Evolutionary conservation across 805 yeast species (phyloP).

Genomic region (Myxozyma melibiosi): DNA sequence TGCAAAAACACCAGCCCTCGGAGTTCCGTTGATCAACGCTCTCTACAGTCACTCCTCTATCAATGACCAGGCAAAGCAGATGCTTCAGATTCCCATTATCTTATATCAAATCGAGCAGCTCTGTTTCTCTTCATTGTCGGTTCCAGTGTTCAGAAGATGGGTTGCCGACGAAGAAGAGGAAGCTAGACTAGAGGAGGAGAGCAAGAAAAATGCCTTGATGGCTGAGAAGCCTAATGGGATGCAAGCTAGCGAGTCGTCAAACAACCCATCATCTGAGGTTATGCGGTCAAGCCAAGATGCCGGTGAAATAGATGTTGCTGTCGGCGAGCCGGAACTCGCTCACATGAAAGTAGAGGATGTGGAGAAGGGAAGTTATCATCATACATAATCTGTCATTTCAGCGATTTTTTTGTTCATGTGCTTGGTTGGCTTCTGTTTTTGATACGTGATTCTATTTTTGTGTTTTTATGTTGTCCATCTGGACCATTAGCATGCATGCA

Average conservation of each 20-base stretch:
- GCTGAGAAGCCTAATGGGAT: not conserved
- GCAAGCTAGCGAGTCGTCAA: conserved; percentile 2
- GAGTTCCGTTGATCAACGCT: conserved; percentile 76
- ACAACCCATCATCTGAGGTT: too few relatives aligned
- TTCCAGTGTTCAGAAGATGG: conserved; percentile 72
- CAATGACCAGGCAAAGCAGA: conserved; percentile 54
- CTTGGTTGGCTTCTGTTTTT: too few relatives aligned
- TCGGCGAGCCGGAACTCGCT: too few relatives aligned
- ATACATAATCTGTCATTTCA: too few relatives aligned
- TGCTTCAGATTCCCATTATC: conserved; percentile 79
- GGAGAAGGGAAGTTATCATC: too few relatives aligned
- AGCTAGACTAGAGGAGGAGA: conserved; percentile 1
- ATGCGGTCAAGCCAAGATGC: too few relatives aligned
- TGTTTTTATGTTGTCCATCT: too few relatives aligned
- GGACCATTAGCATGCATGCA: too few relatives aligned
- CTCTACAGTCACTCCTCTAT: conserved; percentile 62
- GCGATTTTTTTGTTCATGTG: too few relatives aligned
- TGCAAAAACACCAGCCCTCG: conserved; percentile 90
- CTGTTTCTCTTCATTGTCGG: conserved; percentile 73
- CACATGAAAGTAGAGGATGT: too few relatives aligned
- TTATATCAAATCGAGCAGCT: conserved; percentile 88
- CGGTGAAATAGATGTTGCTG: too few relatives aligned
- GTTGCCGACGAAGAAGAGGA: conserved; percentile 40
- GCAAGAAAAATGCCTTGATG: not conserved
- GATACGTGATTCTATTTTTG: too few relatives aligned